Conservation (phyloP, 2,329 filamentous ascomycete genomes). For the Ophiostoma ips region DNA sequence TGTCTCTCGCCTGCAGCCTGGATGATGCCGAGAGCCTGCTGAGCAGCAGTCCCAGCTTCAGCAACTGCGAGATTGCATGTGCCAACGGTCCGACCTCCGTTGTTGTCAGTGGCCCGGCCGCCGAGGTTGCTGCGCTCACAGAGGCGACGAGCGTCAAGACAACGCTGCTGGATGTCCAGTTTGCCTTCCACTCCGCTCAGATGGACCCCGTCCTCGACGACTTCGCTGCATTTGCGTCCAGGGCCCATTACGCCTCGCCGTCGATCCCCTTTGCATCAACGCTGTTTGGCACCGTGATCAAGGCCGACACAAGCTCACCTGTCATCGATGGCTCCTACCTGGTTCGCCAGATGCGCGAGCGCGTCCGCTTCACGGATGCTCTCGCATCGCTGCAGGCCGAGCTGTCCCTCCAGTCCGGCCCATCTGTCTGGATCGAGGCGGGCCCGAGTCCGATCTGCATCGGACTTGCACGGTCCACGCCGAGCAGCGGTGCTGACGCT, state of each 20-base stretch:
- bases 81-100: slow-evolving; percentile 64
- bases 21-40: slow-evolving; percentile 38
- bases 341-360: slow-evolving; percentile 48
- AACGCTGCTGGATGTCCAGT: slow-evolving; percentile 34
- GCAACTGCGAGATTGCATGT: slow-evolving; percentile 43
- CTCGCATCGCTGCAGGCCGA: slow-evolving; percentile 43
- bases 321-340: slow-evolving; percentile 47
- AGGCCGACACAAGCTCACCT: slow-evolving; percentile 28
- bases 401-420: slow-evolving; percentile 42
- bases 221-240: slow-evolving; percentile 36
- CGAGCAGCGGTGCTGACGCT: slow-evolving; percentile 23
- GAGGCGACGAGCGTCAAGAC: slow-evolving; percentile 25
- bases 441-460: slow-evolving; percentile 58
- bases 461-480: slow-evolving; percentile 52
- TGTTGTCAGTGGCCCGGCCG: slow-evolving; percentile 43
- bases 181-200: slow-evolving; percentile 40
- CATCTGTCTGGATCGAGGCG: slow-evolving; percentile 58
- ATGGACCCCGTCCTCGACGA: slow-evolving; percentile 42
- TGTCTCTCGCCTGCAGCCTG: slow-evolving; percentile 33
- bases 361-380: slow-evolving; percentile 54
- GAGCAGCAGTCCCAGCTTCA: slow-evolving; percentile 22
- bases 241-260: background rate
- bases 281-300: slow-evolving; percentile 44
- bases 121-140: slow-evolving; percentile 31
- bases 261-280: slow-evolving; percentile 53